A percentile compares a stretch with the other conserved stretches of the same genome.
phyloP scores from a whole-genome alignment of 1,284 basidiomycete genomes.

The Pseudozyma sp. region DNA sequence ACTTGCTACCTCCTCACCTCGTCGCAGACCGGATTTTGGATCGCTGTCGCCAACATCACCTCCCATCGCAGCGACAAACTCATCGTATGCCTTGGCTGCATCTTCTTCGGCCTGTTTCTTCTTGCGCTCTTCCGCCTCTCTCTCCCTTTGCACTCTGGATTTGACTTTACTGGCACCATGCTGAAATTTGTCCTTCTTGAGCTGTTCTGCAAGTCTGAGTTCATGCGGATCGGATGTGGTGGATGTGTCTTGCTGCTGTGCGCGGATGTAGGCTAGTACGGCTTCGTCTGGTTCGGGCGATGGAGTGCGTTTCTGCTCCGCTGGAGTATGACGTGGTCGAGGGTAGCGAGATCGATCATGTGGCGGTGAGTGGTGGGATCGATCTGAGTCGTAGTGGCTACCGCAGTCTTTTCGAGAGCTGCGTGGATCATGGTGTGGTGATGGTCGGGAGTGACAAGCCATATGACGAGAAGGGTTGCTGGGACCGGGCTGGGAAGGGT shows the following conservation, averaged over 20 bases:
- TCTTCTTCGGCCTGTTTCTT: slow-evolving; percentile 52
- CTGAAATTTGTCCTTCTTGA: slow-evolving; percentile 44
- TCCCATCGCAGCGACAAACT: slow-evolving; percentile 58
- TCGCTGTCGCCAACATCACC: slow-evolving; percentile 25
- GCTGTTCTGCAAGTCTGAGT: slow-evolving; percentile 27
- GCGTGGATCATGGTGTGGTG: slow-evolving; percentile 1
- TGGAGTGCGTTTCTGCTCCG: background rate
- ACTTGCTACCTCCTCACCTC: background rate
- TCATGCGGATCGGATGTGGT: slow-evolving; percentile 3
- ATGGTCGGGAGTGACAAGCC: slow-evolving; percentile 7
- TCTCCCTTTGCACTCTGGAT: slow-evolving; percentile 53
- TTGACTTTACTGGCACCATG: slow-evolving; percentile 47
- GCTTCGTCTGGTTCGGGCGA: slow-evolving; percentile 42
- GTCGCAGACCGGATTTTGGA: background rate
- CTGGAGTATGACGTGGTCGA: background rate
- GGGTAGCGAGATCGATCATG: background rate
- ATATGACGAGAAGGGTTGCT: slow-evolving; percentile 25
- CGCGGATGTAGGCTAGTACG: slow-evolving; percentile 41
- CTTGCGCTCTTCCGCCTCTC: slow-evolving; percentile 57
- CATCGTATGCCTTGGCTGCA: slow-evolving; percentile 55
- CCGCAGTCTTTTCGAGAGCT: background rate
- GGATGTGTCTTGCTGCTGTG: slow-evolving; percentile 15
- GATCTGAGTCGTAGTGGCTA: slow-evolving; percentile 1
- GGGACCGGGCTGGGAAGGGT: slow-evolving; percentile 27
- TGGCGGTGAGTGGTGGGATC: background rate